A percentile compares a stretch with the other conserved stretches of the same genome.
Evolutionary conservation across 1,284 basidiomycete species (phyloP).

Genomic region (Ceratobasidium papillatum): DNA sequence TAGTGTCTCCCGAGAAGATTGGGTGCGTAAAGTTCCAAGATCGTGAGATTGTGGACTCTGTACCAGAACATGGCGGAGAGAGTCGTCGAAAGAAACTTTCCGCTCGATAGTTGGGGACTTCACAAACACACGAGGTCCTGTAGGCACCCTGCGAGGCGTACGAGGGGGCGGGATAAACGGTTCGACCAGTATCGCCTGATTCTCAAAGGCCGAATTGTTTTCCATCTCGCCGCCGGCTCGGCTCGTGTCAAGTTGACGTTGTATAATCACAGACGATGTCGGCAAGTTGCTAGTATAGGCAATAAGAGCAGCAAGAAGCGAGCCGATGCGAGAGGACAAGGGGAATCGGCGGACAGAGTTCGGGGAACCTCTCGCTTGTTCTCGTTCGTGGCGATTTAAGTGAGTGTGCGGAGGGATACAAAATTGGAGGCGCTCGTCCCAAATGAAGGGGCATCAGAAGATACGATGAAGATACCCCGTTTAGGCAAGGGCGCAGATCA

Average conservation of each 20-base stretch:
- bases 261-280: not conserved
- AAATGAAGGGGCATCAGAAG: not conserved
- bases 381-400: not conserved
- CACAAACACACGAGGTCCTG: not conserved
- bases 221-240: not conserved
- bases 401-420: not conserved
- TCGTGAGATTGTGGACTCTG: not conserved
- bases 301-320: not conserved
- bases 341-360: slow-evolving; percentile 24
- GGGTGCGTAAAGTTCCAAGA: not conserved
- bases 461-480: not conserved
- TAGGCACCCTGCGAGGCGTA: not conserved
- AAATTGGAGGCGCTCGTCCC: not conserved
- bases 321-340: not conserved
- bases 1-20: slow-evolving; percentile 7
- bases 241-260: not conserved
- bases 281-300: not conserved
- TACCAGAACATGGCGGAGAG: not conserved
- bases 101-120: not conserved
- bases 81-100: not conserved
- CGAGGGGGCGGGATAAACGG: slow-evolving; percentile 27
- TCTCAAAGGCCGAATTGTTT: not conserved
- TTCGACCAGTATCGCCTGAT: slow-evolving; percentile 16
- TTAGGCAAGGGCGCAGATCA: not conserved
- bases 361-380: slow-evolving; percentile 1